Evolutionary conservation across 352 stramenopile species (phyloP), one percentile per base, ranked within the genome.

Genomic region (Globisporangium emineosum): DNA sequence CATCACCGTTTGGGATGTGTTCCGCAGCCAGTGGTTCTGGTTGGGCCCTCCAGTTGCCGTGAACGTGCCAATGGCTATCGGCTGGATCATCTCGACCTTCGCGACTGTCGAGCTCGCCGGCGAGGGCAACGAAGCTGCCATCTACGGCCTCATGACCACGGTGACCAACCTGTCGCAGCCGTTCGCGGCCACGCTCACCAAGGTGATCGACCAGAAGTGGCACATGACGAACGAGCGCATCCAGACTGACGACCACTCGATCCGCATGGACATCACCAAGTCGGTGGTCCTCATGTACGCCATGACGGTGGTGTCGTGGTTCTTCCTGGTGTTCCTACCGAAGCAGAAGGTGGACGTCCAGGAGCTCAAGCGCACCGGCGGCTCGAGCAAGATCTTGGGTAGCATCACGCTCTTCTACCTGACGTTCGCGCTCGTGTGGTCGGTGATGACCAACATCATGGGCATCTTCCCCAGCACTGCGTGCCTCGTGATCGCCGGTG

Each of bases 1-100:
- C 52, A 37, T 82, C 50, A 70, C 73, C 0, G 72, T 72, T 54
- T 91, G 72, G 71, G 65, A 86, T 57, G 70, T 89, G 15, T 17
- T 82, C 55, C 76, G 81, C 9, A 87, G 71, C 58, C 81, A 85
- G 57, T 88, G 69, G 66, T 87, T 91, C 65, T 91, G 78, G 72
- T 55, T 91, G 21, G 79, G 78, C 21, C 71, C 78, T 12, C 77
- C 79, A 0, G 69, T 89, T 8, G 53, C 82, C 2, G 68, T 79
- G 45, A 57, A 86, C 49, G 66, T 90, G 21, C 81, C 80, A 8
- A 62, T 78, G 42, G 76, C 68, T 21, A 65, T 85, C 45, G 66
- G 69, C 47, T 88, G 82, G 45, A 80, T 89, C 35, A 64, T 89
- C 0, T 72, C 76, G 13, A 86, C 73, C 9, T 89, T 77, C 55